Evolutionary conservation across 495 filamentous ascomycete species (phyloP), one percentile per base, ranked within the genome.

Genomic region (Durotheca rogersii): DNA sequence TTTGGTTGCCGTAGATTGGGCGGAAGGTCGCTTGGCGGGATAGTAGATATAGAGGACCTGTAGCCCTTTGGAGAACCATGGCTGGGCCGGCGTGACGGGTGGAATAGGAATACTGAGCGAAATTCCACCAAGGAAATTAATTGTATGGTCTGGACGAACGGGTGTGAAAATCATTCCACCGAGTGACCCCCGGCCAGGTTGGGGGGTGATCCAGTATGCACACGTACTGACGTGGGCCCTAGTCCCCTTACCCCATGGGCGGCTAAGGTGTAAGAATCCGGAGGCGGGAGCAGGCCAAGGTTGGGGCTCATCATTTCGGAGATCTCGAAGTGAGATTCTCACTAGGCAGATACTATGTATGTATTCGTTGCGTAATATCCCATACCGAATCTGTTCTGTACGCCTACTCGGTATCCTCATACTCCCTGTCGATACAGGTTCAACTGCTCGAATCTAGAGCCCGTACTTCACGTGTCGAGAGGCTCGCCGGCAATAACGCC

Each of bases 121-220:
- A 57, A 55, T 57, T 59, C 62, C 62, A 65, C 62, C 59, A 65
- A 60, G 41, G 51, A 65, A 55, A 51, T 15, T 7, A 15, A 23
- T 36, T 6, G 6, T 14, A 43, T 12, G 32, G 19, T 27, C 31
- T 60, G 45, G 37, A 27, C 30, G 16, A 51, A 51, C 41, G 47
- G 32, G 35, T 18, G 10, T 51, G 37, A 51, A 46, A 41, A n/a
- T 46, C 23, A 19, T 41, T 48, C 14, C 32, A 43, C 49, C 44
- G 55, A 53, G 36, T 19, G 27, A 29, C 45, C 19, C 54, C 43
- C 51, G 43, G 48, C 12, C 12, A n/a, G 12, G 18, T 27, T 4
- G 23, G 23, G n/a, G n/a, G n/a, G n/a, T n/a, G n/a, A n/a, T n/a
- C n/a, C n/a, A n/a, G n/a, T n/a, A n/a, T n/a, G n/a, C n/a, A n/a